Evolutionary conservation across 2,329 filamentous ascomycete genomes (phyloP), one percentile per base, ranked within the genome.

Genomic region (Aureobasidium sp.): DNA sequence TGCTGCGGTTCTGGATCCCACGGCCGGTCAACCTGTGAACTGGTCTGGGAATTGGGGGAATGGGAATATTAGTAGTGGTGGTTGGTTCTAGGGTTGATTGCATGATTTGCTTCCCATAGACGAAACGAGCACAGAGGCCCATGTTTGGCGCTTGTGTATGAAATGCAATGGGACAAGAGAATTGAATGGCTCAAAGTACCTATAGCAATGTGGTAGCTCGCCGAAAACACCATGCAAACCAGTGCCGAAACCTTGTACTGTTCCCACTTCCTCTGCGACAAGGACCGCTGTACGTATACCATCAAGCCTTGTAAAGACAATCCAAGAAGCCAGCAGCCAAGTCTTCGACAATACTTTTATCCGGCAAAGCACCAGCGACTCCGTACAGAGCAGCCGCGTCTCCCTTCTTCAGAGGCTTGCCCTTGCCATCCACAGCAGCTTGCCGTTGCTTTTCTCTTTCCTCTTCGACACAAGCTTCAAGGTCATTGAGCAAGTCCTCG

Each of bases 301-400:
- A 29, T 29, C 29, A 29, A 64, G 88, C 87, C 80, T 96, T 96
- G 76, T 97, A 97, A 75, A 97, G 73, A 58, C 94, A 87, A 77
- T 97, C 92, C 72, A 97, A 80, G 76, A 97, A 99, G 0, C 91
- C 93, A 67, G 83, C 90, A 1, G 92, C 93, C 72, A 99, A 77
- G 69, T 96, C 90, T 67, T 90, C 90, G 36, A 99, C 91, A 37
- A 99, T 87, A 68, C 89, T 91, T 83, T 97, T 97, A 74, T 99
- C 95, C 1, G 94, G 94, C 74, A 99, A 76, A 70, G 90, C 95
- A 6, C 94, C 94, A 0, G 94, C 94, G 62, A 99, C 92, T 61
- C 94, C 94, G 75, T 99, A 99, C 65, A 99, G 77, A 5, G 92
- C 92, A 1, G 91, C 90, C 15, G 90, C 86, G 73, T 96, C 90